Evolutionary conservation across 179 eudicot genomes (phyloP).

Genomic region (Corrigiola litoralis): DNA sequence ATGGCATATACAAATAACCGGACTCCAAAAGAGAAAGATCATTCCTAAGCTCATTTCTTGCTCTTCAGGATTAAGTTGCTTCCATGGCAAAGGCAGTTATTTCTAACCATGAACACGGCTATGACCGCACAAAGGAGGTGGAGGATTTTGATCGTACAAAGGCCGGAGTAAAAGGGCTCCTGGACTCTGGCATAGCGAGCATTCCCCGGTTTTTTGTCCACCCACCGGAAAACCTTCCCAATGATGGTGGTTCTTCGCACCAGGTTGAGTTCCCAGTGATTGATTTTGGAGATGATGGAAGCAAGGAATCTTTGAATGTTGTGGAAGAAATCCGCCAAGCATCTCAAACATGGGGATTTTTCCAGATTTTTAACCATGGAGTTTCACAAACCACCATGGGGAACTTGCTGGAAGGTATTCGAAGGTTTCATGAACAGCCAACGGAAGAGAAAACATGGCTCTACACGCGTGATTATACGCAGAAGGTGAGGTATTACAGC

Average conservation of each 20-base stretch:
- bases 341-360: slow-evolving; percentile 37
- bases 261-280: slow-evolving; percentile 28
- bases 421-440: slow-evolving; percentile 41
- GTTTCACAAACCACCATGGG: slow-evolving; percentile 21
- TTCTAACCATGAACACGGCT: too few relatives aligned
- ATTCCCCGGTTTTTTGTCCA: slow-evolving; percentile 39
- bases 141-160: slow-evolving; percentile 28
- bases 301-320: background rate
- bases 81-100: slow-evolving; percentile 28
- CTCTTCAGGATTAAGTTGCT: background rate
- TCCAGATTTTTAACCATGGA: slow-evolving; percentile 47
- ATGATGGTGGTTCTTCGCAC: background rate
- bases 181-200: slow-evolving; percentile 30
- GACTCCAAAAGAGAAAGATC: too few relatives aligned
- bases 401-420: slow-evolving; percentile 25
- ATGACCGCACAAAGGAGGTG: slow-evolving; percentile 31
- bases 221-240: slow-evolving; percentile 17
- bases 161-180: slow-evolving; percentile 47
- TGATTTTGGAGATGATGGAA: slow-evolving; percentile 26
- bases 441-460: slow-evolving; percentile 19
- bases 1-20: too few relatives aligned
- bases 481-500: slow-evolving; percentile 46
- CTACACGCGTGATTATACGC: slow-evolving; percentile 30
- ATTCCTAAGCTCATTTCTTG: too few relatives aligned
- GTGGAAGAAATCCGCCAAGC: slow-evolving; percentile 31